Evolutionary conservation across 495 filamentous ascomycete genomes (phyloP), one percentile per base, ranked within the genome.

Genomic region (Massariosphaeria phaeospora): DNA sequence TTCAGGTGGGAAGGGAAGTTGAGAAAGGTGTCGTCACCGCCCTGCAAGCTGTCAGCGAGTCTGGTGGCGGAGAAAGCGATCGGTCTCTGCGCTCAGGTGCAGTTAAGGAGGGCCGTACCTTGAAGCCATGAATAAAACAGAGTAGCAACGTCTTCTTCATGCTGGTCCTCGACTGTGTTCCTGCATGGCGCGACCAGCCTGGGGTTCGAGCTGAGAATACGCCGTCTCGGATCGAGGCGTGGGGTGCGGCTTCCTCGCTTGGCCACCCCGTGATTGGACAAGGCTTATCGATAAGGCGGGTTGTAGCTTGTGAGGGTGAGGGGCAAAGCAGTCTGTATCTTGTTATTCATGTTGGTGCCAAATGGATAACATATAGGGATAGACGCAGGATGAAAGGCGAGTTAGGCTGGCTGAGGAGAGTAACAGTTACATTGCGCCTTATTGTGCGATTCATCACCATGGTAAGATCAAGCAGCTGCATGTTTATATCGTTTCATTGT

Each of bases 61-160:
- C n/a, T n/a, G n/a, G n/a, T n/a, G n/a, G n/a, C n/a, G n/a, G n/a
- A n/a, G n/a, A n/a, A n/a, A n/a, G n/a, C n/a, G n/a, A n/a, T n/a
- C n/a, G n/a, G n/a, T n/a, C n/a, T n/a, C n/a, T n/a, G n/a, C n/a
- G n/a, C n/a, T n/a, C n/a, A n/a, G n/a, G n/a, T n/a, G 40, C 31
- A 29, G 44, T 20, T 26, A 31, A 15, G 9, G 21, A 15, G 12
- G 15, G 34, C 57, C 71, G 43, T 70, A 91, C 89, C 82, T 97
- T 95, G 79, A 98, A 98, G 46, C 93, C 93, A 69, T 98, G 93
- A 44, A 97, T 90, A 71, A 96, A 97, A 66, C 86, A 88, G 45
- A 98, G 72, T 10, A 98, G 72, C 26, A 98, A 73, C 58, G 87
- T 96, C 70, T 90, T 95, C 73, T 84, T 89, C 85, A 89, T 95